Percentiles rank a stretch among this genome's conserved stretches.
Evolutionary conservation across 2,329 filamentous ascomycete genomes (phyloP).

Genomic region (Zymoseptoria crescenta): DNA sequence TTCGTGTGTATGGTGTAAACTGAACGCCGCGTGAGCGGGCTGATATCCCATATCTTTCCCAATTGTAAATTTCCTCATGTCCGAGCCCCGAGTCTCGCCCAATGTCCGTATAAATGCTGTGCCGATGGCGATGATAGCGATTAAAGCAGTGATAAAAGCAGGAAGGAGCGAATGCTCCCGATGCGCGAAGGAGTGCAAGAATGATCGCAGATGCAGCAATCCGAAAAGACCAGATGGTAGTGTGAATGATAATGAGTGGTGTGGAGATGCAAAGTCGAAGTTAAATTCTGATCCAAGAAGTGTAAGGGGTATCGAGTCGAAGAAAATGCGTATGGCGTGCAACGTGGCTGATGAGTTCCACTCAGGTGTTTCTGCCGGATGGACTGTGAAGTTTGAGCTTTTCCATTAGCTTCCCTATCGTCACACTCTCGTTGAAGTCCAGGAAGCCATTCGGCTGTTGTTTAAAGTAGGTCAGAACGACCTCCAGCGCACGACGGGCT

Average conservation of each 20-base stretch:
- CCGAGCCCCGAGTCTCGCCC: neutral
- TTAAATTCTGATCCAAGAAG: neutral
- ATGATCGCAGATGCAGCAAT: neutral
- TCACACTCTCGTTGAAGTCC: slow-evolving; percentile 68
- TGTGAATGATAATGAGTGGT: neutral
- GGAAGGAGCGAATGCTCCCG: neutral
- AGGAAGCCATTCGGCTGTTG: slow-evolving; percentile 60
- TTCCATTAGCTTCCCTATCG: slow-evolving; percentile 74
- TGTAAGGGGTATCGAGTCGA: neutral
- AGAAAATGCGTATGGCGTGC: neutral
- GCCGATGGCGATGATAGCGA: neutral
- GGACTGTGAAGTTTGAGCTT: slow-evolving; percentile 58
- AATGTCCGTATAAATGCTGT: neutral
- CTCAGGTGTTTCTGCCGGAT: slow-evolving; percentile 8
- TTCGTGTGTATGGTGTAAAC: neutral
- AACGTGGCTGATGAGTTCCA: neutral
- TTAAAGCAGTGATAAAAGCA: neutral
- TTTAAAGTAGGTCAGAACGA: slow-evolving; percentile 74
- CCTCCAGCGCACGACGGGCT: slow-evolving; percentile 70
- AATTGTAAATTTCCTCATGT: neutral
- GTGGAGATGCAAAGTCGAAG: neutral
- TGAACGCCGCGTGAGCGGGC: neutral
- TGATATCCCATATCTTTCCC: neutral
- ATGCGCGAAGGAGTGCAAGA: neutral
- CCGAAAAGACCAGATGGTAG: neutral